A percentile compares a stretch with the other conserved stretches of the same genome.
These are phyloP conservation scores for Jatropha curcas DNA, from an alignment of 345 rosid genomes.

Conservation along the genomic window DNA sequence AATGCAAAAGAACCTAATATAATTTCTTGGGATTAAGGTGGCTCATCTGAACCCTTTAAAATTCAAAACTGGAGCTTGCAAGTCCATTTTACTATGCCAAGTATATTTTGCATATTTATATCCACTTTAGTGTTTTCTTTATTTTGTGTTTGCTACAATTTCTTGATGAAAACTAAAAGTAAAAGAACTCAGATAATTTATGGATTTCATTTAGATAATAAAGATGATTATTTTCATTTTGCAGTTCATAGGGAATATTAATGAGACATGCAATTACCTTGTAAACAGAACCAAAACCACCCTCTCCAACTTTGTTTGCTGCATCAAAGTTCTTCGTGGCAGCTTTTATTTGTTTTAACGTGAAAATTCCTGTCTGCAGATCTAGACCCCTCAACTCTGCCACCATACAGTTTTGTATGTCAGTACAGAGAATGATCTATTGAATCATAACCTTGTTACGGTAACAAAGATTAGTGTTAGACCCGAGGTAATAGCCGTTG, in stretches of 20 bases:
- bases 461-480: no score
- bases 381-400: slow-evolving; percentile 31
- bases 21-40: neutral
- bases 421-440: neutral
- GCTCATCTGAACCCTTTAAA: neutral
- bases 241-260: neutral
- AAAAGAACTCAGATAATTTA: neutral
- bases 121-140: neutral
- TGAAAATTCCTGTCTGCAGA: slow-evolving; percentile 31
- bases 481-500: no score
- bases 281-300: slow-evolving; percentile 28
- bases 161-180: neutral
- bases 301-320: slow-evolving; percentile 26
- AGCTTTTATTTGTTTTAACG: slow-evolving; percentile 29
- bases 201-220: neutral
- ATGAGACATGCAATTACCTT: slow-evolving; percentile 31
- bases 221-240: neutral
- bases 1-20: neutral
- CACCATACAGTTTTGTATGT: slow-evolving; percentile 23
- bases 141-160: neutral
- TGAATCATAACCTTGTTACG: neutral
- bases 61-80: neutral
- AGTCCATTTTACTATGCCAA: neutral
- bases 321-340: slow-evolving; percentile 28
- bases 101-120: neutral